Evolutionary conservation across 495 filamentous ascomycete species (phyloP).

Genomic region (Ramalina peruviana): DNA sequence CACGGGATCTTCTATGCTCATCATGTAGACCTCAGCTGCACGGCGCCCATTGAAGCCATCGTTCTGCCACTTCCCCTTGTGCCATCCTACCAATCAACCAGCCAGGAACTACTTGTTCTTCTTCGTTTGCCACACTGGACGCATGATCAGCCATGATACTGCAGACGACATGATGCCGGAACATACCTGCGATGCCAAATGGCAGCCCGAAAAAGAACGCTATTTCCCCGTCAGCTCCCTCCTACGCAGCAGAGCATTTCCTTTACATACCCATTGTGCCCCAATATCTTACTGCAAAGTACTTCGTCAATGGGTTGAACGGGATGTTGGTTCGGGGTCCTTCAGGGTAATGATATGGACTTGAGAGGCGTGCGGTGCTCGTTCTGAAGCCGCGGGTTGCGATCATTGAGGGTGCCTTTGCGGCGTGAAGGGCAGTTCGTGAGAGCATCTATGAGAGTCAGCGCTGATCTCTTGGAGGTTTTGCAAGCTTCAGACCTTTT

Average conservation of each 20-base stretch:
- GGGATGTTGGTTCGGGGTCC: slow-evolving; percentile 87
- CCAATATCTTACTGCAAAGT: slow-evolving; percentile 76
- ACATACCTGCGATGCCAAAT: slow-evolving; percentile 71
- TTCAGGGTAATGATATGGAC: slow-evolving; percentile 96
- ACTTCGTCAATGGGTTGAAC: slow-evolving; percentile 85
- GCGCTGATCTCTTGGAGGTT: not conserved
- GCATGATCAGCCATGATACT: not conserved
- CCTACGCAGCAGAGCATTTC: slow-evolving; percentile 6
- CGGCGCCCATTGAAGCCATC: too few species aligned
- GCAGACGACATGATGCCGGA: slow-evolving; percentile 4
- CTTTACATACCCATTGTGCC: slow-evolving; percentile 49
- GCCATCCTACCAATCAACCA: too few species aligned
- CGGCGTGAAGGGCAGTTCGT: slow-evolving; percentile 59
- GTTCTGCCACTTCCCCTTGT: too few species aligned
- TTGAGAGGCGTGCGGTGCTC: slow-evolving; percentile 70
- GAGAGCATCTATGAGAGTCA: slow-evolving; percentile 60
- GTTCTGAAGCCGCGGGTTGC: slow-evolving; percentile 89
- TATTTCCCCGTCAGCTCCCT: slow-evolving; percentile 28
- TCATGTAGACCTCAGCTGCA: too few species aligned
- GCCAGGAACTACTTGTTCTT: slow-evolving; percentile 30
- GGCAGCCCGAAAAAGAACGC: slow-evolving; percentile 64
- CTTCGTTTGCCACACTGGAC: slow-evolving; percentile 73
- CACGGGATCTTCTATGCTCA: too few species aligned
- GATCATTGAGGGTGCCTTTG: slow-evolving; percentile 46
- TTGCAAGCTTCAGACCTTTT: not conserved